These are phyloP conservation scores for Suillus spraguei DNA, from an alignment of 768 basidiomycete species.

Conservation along the genomic window DNA sequence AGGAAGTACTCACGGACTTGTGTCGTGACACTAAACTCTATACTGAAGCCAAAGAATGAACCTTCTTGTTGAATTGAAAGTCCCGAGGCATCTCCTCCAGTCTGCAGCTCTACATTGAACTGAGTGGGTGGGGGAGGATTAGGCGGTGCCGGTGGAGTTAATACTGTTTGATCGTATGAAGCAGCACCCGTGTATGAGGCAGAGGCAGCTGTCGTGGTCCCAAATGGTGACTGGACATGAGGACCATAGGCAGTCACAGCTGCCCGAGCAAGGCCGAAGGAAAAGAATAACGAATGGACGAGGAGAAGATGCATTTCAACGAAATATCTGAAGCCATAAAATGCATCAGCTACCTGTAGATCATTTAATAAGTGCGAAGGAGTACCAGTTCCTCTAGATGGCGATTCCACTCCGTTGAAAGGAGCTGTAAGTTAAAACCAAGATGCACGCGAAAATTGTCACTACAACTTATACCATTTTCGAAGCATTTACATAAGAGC, in stretches of 20 bases:
- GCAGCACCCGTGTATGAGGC: slow-evolving; percentile 48
- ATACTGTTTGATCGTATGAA: slow-evolving; percentile 53
- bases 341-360: not conserved
- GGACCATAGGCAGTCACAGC: slow-evolving; percentile 26
- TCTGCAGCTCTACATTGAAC: slow-evolving; percentile 48
- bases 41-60: slow-evolving; percentile 72
- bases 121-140: slow-evolving; percentile 42
- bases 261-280: slow-evolving; percentile 15
- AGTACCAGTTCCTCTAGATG: slow-evolving; percentile 20
- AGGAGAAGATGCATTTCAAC: slow-evolving; percentile 24
- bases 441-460: not conserved
- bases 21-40: slow-evolving; percentile 74
- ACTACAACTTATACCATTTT: slow-evolving; percentile 15
- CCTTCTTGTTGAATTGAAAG: slow-evolving; percentile 50
- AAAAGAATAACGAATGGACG: slow-evolving; percentile 27
- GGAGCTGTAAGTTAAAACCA: not conserved
- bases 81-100: slow-evolving; percentile 22
- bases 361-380: not conserved
- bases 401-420: not conserved
- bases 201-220: slow-evolving; percentile 37
- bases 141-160: slow-evolving; percentile 54
- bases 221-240: slow-evolving; percentile 26
- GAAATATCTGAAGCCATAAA: not conserved
- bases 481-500: slow-evolving; percentile 13
- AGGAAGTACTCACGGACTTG: slow-evolving; percentile 54